Evolutionary conservation across 2,329 filamentous ascomycete genomes (phyloP).

Genomic region (Clarireedia paspali): DNA sequence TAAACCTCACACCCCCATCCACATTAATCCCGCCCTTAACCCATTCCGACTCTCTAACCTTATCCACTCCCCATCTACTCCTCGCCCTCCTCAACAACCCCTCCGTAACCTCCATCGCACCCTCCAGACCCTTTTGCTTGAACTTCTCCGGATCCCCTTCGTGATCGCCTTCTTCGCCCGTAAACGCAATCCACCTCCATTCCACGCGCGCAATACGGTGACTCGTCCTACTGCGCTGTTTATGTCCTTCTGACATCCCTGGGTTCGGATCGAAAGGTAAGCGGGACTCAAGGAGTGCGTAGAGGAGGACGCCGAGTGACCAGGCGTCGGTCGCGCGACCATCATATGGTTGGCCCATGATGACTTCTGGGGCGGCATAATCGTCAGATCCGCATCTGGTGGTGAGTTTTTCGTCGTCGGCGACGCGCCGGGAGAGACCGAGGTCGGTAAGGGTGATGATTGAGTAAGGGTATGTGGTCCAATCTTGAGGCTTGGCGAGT

Average conservation of each 20-base stretch:
- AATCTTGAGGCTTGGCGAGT: slow-evolving; percentile 59
- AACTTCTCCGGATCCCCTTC: slow-evolving; percentile 57
- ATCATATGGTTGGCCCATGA: slow-evolving; percentile 92
- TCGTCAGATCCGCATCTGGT: slow-evolving; percentile 95
- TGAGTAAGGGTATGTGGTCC: slow-evolving; percentile 69
- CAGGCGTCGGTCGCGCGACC: slow-evolving; percentile 88
- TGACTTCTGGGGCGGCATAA: slow-evolving; percentile 92
- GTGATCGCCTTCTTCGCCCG: slow-evolving; percentile 79
- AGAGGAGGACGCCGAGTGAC: slow-evolving; percentile 89
- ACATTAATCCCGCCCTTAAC: slow-evolving; percentile 66
- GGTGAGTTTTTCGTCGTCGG: slow-evolving; percentile 80
- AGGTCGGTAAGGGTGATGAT: slow-evolving; percentile 87
- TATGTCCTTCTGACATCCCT: slow-evolving; percentile 65
- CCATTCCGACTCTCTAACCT: slow-evolving; percentile 68
- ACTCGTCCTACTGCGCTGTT: slow-evolving; percentile 72
- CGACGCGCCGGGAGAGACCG: slow-evolving; percentile 78
- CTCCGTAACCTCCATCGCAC: slow-evolving; percentile 76
- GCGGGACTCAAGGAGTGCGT: slow-evolving; percentile 86
- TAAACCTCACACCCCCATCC: slow-evolving; percentile 51
- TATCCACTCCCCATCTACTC: slow-evolving; percentile 66
- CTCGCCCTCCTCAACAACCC: slow-evolving; percentile 75
- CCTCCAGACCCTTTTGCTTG: slow-evolving; percentile 57
- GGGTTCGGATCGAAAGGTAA: slow-evolving; percentile 89
- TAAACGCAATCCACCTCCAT: slow-evolving; percentile 89
- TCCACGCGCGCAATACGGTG: slow-evolving; percentile 94